phyloP scores from a whole-genome alignment of 352 stramenopile species.

The Aphanomyces cochlioides region DNA sequence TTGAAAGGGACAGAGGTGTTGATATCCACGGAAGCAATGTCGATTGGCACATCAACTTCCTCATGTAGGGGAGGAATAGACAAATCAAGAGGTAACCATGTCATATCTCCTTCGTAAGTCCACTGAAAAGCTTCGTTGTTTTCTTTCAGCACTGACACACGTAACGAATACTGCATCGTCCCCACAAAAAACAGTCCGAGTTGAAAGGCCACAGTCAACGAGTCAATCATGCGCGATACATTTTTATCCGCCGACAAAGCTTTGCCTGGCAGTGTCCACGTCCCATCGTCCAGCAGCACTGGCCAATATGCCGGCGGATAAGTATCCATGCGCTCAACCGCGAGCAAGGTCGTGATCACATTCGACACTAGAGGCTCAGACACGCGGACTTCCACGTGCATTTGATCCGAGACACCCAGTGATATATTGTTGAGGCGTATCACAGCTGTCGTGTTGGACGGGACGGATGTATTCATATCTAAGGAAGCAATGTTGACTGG shows the following conservation, averaged over 20 bases:
- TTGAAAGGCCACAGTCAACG: too few species aligned
- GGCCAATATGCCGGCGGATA: too few species aligned
- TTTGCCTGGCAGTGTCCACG: too few species aligned
- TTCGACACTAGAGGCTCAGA: too few species aligned
- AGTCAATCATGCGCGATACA: too few species aligned
- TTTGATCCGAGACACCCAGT: conserved; percentile 32
- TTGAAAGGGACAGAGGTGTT: conserved; percentile 54
- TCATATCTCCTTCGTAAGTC: conserved; percentile 72
- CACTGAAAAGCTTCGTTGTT: conserved; percentile 59
- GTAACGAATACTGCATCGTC: conserved; percentile 26
- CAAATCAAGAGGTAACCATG: conserved; percentile 47
- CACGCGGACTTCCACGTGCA: too few species aligned
- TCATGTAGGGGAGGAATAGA: too few species aligned
- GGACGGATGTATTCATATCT: conserved; percentile 61
- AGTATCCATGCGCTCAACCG: too few species aligned
- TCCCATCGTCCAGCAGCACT: too few species aligned
- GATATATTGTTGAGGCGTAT: conserved; percentile 68
- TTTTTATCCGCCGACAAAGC: too few species aligned
- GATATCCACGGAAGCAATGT: conserved; percentile 66
- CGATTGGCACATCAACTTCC: conserved; percentile 44
- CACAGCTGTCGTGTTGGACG: conserved; percentile 47
- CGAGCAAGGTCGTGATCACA: too few species aligned
- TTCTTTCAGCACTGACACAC: conserved; percentile 70
- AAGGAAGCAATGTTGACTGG: conserved; percentile 69
- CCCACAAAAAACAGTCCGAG: too few species aligned